Evolutionary conservation across 208 protist species (phyloP), one percentile per base, ranked within the genome.

Genomic region (Leishmania turanica): DNA sequence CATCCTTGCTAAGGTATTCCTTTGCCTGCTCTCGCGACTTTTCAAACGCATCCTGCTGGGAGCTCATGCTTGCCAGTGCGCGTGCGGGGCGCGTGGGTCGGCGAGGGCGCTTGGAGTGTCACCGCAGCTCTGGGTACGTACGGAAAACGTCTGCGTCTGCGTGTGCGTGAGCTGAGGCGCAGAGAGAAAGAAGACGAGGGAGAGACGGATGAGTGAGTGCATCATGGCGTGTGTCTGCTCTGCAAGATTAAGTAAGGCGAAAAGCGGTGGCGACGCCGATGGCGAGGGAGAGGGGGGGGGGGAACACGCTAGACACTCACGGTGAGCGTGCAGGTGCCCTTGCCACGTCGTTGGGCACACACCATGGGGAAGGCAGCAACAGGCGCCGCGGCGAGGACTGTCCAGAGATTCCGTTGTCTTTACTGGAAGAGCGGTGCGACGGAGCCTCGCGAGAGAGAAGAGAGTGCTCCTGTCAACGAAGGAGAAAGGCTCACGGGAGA

Each of bases 1-100:
- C 88, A 81, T 93, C 89, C 73, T 92, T 91, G 71, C 83, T 88
- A 31, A 95, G 88, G 80, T 87, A 95, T 31, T 93, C 91, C 40
- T 81, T 84, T 31, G 84, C 86, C 78, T 92, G 82, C 68, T 89
- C 75, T 64, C 86, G 85, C 4, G 83, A 66, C 64, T 84, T 83
- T 6, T 78, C 60, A 45, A 87, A 75, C 17, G 27, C 72, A n/a
- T 83, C 58, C 17, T 80, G 17, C 60, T 54, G 53, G 15, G 75
- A 56, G 42, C 3, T 54, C 69, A 75, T 80, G 19, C 9, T 70
- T 13, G n/a, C 56, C 19, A 5, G 31, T 15, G 40, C 3, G 15
- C 69, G 58, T 69, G 60, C 42, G 21, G 21, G 54, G 34, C 0
- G 66, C 31, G 66, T 71, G 37, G 13, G 40, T 40, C 45, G 31